These are phyloP conservation scores for Magnaporthiopsis rhizophila DNA, from an alignment of 2,329 filamentous ascomycete species.

Conservation along the genomic window DNA sequence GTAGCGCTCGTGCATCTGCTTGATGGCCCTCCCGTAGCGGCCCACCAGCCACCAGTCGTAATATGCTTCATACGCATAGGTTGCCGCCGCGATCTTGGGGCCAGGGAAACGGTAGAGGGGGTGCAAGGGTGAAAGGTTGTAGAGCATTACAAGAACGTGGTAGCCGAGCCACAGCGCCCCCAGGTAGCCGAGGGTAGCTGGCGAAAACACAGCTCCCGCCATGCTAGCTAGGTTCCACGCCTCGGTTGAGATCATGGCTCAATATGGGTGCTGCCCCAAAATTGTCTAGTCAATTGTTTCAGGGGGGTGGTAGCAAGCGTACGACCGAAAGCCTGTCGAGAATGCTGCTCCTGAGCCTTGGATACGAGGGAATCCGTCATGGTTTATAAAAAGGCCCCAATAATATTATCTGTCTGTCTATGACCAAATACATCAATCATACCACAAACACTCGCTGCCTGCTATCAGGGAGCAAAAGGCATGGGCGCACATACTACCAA, in stretches of 20 bases:
- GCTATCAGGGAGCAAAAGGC: no score
- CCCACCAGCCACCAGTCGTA: slow-evolving; percentile 28
- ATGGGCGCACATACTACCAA: no score
- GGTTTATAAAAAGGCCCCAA: neutral
- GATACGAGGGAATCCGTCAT: neutral
- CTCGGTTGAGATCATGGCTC: neutral
- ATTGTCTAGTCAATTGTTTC: neutral
- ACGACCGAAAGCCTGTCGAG: neutral
- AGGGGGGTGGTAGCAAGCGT: neutral
- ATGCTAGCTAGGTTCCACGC: neutral
- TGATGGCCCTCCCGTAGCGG: slow-evolving; percentile 25
- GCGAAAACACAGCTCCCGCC: neutral
- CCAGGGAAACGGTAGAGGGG: slow-evolving; percentile 29
- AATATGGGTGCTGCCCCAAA: no score
- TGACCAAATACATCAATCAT: no score
- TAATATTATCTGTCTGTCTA: no score
- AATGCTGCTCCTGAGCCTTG: neutral
- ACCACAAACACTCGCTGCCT: no score
- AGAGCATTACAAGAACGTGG: slow-evolving; percentile 19
- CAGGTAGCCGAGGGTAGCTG: slow-evolving; percentile 13
- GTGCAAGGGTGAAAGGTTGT: slow-evolving; percentile 32
- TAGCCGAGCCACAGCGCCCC: slow-evolving; percentile 22
- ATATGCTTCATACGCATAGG: slow-evolving; percentile 29
- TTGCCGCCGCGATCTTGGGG: slow-evolving; percentile 26
- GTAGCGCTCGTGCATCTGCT: slow-evolving; percentile 28